phyloP scores from a whole-genome alignment of 2,329 filamentous ascomycete genomes.

The Penicillium concentricum region DNA sequence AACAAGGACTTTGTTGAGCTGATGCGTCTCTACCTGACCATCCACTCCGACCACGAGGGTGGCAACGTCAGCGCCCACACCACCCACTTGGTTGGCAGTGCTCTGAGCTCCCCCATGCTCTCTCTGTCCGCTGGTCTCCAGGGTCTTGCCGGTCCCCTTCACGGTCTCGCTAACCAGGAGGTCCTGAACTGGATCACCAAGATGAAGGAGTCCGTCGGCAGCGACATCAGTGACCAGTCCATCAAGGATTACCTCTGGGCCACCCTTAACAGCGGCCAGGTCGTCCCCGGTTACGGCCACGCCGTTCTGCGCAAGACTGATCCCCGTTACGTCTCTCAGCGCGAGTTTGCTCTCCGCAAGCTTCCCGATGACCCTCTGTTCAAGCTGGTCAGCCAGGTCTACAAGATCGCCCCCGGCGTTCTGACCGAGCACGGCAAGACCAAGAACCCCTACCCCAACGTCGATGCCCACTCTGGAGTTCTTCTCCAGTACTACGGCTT shows the following conservation, averaged over 20 bases:
- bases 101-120: constrained; percentile 95
- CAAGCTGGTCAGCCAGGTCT: constrained; percentile 99
- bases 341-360: constrained; percentile 91
- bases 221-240: constrained; percentile 91
- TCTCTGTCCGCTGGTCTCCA: constrained; percentile 95
- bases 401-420: constrained; percentile 98
- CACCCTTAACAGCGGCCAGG: constrained; percentile 90
- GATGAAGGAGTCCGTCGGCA: constrained; percentile 95
- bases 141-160: constrained; percentile 95
- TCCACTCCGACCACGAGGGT: constrained; percentile 99
- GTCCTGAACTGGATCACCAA: constrained; percentile 98
- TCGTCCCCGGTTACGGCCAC: constrained; percentile 97
- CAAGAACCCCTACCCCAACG: constrained; percentile 99
- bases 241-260: constrained; percentile 99
- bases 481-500: constrained; percentile 99
- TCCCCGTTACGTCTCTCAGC: constrained; percentile 97
- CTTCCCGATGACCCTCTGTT: constrained; percentile 98
- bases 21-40: constrained; percentile 98
- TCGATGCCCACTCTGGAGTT: constrained; percentile 97
- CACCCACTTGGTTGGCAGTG: constrained; percentile 94
- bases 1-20: constrained; percentile 98
- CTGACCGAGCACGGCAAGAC: constrained; percentile 99
- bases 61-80: constrained; percentile 98
- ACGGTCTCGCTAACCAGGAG: constrained; percentile 99
- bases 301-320: constrained; percentile 99